Percentiles rank a stretch among this genome's conserved stretches.
phyloP scores from a whole-genome alignment of 805 yeast species.

The Ogataea sp. region DNA sequence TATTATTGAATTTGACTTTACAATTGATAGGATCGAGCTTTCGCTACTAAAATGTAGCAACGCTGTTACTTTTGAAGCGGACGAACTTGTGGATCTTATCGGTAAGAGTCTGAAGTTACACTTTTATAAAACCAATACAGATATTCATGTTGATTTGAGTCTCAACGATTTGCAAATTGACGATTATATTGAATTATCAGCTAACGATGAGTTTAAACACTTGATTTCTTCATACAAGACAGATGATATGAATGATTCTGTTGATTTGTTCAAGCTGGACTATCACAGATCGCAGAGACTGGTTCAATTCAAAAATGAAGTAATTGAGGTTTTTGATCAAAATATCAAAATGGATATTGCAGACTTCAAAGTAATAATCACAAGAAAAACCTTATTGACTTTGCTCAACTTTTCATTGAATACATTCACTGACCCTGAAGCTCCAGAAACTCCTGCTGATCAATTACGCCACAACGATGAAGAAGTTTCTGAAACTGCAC shows the following conservation, averaged over 20 bases:
- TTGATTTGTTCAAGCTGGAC: conserved; percentile 49
- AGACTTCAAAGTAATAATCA: conserved; percentile 64
- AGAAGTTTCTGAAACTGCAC: conserved; percentile 48
- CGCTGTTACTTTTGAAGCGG: conserved; percentile 50
- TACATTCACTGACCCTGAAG: conserved; percentile 81
- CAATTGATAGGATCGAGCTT: conserved; percentile 54
- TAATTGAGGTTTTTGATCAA: conserved; percentile 71
- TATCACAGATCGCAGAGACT: conserved; percentile 54
- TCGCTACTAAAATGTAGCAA: conserved; percentile 63
- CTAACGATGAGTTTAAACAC: conserved; percentile 55
- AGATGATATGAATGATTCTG: conserved; percentile 27
- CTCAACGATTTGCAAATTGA: conserved; percentile 62
- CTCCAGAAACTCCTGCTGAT: conserved; percentile 62
- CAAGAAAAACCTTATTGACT: conserved; percentile 72
- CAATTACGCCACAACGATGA: conserved; percentile 59
- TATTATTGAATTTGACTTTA: conserved; percentile 62
- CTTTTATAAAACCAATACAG: conserved; percentile 51
- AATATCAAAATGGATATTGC: conserved; percentile 66
- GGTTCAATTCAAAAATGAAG: conserved; percentile 43
- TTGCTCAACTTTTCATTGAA: conserved; percentile 73
- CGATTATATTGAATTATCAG: conserved; percentile 63
- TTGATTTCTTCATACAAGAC: conserved; percentile 57
- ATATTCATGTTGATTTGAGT: conserved; percentile 56
- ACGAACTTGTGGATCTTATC: conserved; percentile 61
- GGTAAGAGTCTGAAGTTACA: conserved; percentile 57